Base-by-base conservation (phyloP, 352 stramenopile genomes). In the Globisporangium heterothallicum region DNA sequence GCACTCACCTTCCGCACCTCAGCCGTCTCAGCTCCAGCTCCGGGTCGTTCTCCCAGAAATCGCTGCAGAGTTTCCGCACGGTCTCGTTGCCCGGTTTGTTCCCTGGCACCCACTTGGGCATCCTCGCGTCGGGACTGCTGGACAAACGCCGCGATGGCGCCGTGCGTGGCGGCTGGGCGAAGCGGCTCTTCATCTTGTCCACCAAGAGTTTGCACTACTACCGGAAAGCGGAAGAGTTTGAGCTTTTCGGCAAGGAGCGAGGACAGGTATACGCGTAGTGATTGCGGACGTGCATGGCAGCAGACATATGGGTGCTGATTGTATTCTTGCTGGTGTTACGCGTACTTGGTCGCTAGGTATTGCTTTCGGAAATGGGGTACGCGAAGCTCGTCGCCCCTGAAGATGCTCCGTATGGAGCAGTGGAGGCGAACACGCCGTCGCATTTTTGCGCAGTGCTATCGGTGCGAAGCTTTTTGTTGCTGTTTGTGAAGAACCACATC, bases 61-160 rank as follows among this genome's bases (percentile, higher is more conserved):
- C 70, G 42, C 56, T 87, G 42, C 78, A 87, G 54, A 68, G 66
- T 9, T 88, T 88, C 61, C 77, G 75, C 55, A 88, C 78, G 4
- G 77, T 89, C 36, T 79, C 78, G 46, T 59, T 94, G 21, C 77
- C 81, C 0, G 83, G 81, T 0, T 61, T 91, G 16, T 74, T 89
- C 45, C 78, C 82, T 0, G 80, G 80, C 25, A 86, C 78, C 9
- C 80, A 85, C 44, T 59, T 92, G 21, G 80, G 81, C 30, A 87
- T 94, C 30, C 56, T 94, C 27, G 76, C 79, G 30, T 92, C 82
- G 1, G 81, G 84, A 0, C 32, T 79, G 27, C 60, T 94, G 19
- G 84, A 94, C 63, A 94, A 94, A 48, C 81, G 79, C 30, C 79
- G 84, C 34, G 84, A 94, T 47, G 84, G 84, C 16, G 84, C 84